Evolutionary conservation across 2,329 filamentous ascomycete species (phyloP), one percentile per base, ranked within the genome.

Genomic region (Curvularia lunata): DNA sequence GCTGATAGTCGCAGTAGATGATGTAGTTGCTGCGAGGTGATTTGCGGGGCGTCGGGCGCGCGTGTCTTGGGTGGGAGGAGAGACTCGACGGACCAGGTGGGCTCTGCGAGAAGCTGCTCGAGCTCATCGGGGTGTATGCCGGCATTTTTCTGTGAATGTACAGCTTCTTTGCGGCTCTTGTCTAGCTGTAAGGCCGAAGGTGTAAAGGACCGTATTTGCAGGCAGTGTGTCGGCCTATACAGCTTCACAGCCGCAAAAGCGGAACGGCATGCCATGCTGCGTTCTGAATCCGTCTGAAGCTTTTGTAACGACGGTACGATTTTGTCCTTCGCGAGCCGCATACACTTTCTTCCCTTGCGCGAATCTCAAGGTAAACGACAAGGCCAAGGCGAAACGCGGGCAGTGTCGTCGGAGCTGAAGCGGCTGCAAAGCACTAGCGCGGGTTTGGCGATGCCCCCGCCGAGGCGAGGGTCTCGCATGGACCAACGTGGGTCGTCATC

Each of bases 1-100:
- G 94, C 93, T 4, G 93, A 96, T 38, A 98, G 88, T 18, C 91
- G 90, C 34, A 97, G 88, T 9, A 98, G 87, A 75, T 97, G 94
- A 67, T 86, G 87, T 0, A 98, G 84, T 74, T 92, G 88, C 43
- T 85, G 74, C 0, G 86, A 80, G 0, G 89, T 87, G 61, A 96
- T 84, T 55, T 58, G 73, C 38, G 75, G 74, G 1, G 70, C 63
- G 18, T 73, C 60, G 46, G 70, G 43, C n/a, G 76, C 37, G 43
- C 66, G 49, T 2, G 62, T 56, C 45, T 75, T 67, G 1, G 73
- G 59, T 71, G 89, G 86, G 0, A 95, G 82, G 5, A 97, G 86
- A 8, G 90, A 88, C 32, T 86, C 82, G 64, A 96, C 88, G 45
- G 93, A 97, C 93, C 93, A 97, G 48, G 85, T 89, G 21, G 93